Percentiles rank a stretch among this genome's conserved stretches.
phyloP scores from a whole-genome alignment of 1,139 yeast species.

The Hyphopichia khmerensis region DNA sequence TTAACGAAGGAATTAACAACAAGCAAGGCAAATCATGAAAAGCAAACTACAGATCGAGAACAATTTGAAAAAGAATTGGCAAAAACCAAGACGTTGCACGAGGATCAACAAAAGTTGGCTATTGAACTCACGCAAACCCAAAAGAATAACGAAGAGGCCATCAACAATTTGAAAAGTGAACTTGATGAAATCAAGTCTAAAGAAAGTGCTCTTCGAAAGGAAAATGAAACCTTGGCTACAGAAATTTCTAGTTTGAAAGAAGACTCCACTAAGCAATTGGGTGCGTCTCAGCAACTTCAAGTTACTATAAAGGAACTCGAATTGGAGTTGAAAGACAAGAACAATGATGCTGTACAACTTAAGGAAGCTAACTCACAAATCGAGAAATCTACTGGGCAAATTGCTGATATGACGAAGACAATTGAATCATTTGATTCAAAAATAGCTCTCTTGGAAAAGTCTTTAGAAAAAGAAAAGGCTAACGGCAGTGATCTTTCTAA shows the following conservation, averaged over 20 bases:
- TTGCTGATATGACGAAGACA: not conserved
- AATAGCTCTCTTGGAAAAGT: conserved; percentile 21
- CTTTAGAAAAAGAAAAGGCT: conserved; percentile 3
- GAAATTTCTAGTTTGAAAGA: not conserved
- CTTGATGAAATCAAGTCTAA: not conserved
- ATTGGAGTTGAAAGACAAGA: conserved; percentile 1
- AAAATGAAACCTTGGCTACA: not conserved
- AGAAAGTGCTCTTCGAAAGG: conserved; percentile 1
- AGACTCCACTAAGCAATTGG: not conserved
- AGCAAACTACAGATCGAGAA: not conserved
- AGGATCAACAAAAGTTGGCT: not conserved
- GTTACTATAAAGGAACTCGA: not conserved
- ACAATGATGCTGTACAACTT: not conserved
- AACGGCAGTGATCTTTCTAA: conserved; percentile 2
- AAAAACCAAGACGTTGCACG: conserved; percentile 17
- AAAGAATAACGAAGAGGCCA: not conserved
- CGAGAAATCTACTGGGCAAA: not conserved
- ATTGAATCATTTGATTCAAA: not conserved
- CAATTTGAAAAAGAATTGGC: conserved; percentile 1
- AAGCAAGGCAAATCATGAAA: not conserved
- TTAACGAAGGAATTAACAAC: conserved; percentile 3
- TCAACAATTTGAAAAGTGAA: conserved; percentile 2
- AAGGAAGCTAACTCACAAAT: not conserved
- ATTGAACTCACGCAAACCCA: not conserved
- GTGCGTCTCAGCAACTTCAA: not conserved